A percentile compares a stretch with the other conserved stretches of the same genome.
phyloP scores from a whole-genome alignment of 2,329 filamentous ascomycete species.

The Colletotrichum limetticola region DNA sequence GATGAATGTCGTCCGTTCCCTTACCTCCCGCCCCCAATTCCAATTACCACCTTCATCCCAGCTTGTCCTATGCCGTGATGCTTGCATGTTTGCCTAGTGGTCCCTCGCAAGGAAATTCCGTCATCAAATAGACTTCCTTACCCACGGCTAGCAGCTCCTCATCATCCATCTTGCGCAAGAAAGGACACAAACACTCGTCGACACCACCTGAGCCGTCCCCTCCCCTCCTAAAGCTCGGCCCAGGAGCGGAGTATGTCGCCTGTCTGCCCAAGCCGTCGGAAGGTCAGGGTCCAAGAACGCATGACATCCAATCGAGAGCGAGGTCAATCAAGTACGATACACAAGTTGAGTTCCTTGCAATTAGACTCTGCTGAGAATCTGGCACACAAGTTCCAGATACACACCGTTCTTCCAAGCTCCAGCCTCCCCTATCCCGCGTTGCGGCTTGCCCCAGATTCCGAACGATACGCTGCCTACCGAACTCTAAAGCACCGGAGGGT shows the following conservation, averaged over 20 bases:
- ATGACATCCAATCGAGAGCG: conserved; percentile 14
- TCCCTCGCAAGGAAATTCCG: conserved; percentile 14
- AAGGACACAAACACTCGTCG: neutral
- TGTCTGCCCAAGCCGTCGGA: conserved; percentile 21
- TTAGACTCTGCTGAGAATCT: neutral
- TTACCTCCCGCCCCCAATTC: conserved; percentile 3
- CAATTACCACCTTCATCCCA: neutral
- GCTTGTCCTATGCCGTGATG: conserved; percentile 4
- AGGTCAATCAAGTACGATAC: neutral
- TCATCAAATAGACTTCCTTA: conserved; percentile 26
- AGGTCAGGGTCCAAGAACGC: conserved; percentile 26
- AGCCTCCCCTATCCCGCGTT: neutral
- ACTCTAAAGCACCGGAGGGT: neutral
- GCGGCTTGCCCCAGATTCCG: neutral
- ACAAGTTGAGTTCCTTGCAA: neutral
- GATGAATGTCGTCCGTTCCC: neutral
- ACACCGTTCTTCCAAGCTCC: neutral
- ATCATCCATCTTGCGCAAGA: neutral
- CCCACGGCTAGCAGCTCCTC: neutral
- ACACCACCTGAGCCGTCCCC: neutral
- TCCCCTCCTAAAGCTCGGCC: neutral
- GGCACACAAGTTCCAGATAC: neutral
- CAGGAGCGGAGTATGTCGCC: conserved; percentile 8
- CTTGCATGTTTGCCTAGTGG: neutral
- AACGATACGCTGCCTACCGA: neutral